These are phyloP conservation scores for Ambrosiella xylebori DNA, from an alignment of 2,329 filamentous ascomycete genomes.

Conservation along the genomic window DNA sequence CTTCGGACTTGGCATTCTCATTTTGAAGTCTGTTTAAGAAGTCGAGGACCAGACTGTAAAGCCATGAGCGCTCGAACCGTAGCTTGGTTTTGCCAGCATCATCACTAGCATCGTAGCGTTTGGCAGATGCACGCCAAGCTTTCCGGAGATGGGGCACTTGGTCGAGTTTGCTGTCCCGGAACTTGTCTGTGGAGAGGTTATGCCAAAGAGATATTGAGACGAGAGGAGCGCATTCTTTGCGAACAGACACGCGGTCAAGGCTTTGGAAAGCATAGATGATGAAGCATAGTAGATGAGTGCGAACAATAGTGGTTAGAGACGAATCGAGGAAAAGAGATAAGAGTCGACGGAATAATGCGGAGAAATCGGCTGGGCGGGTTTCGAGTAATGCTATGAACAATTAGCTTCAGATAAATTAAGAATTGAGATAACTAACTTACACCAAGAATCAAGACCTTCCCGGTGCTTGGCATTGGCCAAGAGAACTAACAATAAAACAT, in stretches of 20 bases:
- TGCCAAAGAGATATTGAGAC: slow-evolving; percentile 95
- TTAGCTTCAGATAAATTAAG: slow-evolving; percentile 8
- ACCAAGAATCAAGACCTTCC: slow-evolving; percentile 77
- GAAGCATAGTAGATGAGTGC: slow-evolving; percentile 74
- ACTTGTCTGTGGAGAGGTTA: slow-evolving; percentile 62
- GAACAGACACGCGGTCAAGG: slow-evolving; percentile 69
- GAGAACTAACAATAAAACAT: slow-evolving; percentile 71
- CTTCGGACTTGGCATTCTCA: slow-evolving; percentile 36
- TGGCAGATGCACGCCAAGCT: slow-evolving; percentile 73
- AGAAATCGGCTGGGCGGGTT: slow-evolving; percentile 65
- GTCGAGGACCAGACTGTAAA: slow-evolving; percentile 70
- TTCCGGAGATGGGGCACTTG: slow-evolving; percentile 63
- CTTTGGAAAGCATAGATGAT: slow-evolving; percentile 87
- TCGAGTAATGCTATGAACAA: slow-evolving; percentile 48
- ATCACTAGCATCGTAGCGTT: slow-evolving; percentile 76
- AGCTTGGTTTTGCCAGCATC: slow-evolving; percentile 60
- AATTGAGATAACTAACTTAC: slow-evolving; percentile 27
- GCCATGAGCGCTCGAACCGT: slow-evolving; percentile 84
- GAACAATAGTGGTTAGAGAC: slow-evolving; percentile 46
- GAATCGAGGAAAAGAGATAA: slow-evolving; percentile 69
- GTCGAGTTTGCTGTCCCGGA: slow-evolving; percentile 56
- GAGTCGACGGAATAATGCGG: slow-evolving; percentile 72
- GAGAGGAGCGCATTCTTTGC: slow-evolving; percentile 89
- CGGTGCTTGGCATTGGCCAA: slow-evolving; percentile 77
- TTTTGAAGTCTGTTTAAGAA: slow-evolving; percentile 61